Evolutionary conservation across 2,329 filamentous ascomycete genomes (phyloP).

Genomic region (Diaporthe capsici): DNA sequence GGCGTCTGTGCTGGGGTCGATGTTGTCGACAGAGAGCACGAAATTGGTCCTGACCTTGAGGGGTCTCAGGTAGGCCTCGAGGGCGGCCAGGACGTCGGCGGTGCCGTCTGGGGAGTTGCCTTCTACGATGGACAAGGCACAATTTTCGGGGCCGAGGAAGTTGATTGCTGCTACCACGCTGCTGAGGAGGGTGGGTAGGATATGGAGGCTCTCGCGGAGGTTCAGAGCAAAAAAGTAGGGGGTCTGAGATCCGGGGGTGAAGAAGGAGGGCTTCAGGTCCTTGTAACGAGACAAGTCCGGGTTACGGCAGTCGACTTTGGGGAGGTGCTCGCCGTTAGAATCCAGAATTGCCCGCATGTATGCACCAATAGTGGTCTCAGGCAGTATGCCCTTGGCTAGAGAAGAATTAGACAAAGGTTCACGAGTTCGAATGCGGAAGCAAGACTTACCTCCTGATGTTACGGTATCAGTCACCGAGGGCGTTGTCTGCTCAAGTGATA

Average conservation of each 20-base stretch:
- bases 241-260: not conserved
- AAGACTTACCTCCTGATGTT: not conserved
- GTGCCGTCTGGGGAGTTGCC: conserved; percentile 68
- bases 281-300: not conserved
- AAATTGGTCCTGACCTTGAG: conserved; percentile 54
- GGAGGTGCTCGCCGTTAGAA: not conserved
- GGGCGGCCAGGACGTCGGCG: conserved; percentile 53
- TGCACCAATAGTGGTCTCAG: not conserved
- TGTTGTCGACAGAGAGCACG: conserved; percentile 56
- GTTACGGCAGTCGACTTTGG: not conserved
- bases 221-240: conserved; percentile 57
- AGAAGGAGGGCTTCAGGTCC: not conserved
- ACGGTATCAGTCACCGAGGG: not conserved
- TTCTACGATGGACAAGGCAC: conserved; percentile 69
- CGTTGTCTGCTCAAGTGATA: not conserved
- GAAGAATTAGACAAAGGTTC: not conserved
- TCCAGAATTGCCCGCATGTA: not conserved
- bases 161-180: conserved; percentile 64
- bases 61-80: conserved; percentile 50
- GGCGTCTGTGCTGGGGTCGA: conserved; percentile 45
- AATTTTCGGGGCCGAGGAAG: conserved; percentile 65
- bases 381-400: not conserved
- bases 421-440: not conserved
- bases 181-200: conserved; percentile 55
- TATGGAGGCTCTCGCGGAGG: conserved; percentile 50